These are phyloP conservation scores for Begonia masoniana DNA, from an alignment of 306 rosid genomes.

Conservation along the genomic window DNA sequence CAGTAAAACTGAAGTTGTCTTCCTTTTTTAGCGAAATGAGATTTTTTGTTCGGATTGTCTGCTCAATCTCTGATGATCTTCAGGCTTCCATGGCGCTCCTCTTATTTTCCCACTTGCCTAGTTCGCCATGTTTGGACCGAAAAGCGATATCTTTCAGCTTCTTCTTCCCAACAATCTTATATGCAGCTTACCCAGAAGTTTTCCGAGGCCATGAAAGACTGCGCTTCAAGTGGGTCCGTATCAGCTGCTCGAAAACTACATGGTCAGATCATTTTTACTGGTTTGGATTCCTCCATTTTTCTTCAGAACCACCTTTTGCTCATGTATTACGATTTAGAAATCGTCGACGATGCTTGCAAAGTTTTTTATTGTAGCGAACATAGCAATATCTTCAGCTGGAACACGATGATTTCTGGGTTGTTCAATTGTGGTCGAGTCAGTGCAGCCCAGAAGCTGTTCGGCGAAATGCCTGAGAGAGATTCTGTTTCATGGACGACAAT, in stretches of 20 bases:
- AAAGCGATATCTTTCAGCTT: not conserved
- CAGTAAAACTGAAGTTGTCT: no score
- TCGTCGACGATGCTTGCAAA: conserved; percentile 23
- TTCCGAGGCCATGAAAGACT: conserved; percentile 43
- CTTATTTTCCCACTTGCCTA: no score
- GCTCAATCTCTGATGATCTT: no score
- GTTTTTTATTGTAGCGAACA: conserved; percentile 19
- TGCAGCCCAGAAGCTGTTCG: conserved; percentile 32
- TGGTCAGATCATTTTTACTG: conserved; percentile 42
- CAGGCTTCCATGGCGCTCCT: no score
- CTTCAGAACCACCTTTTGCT: conserved; percentile 47
- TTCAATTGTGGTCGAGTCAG: conserved; percentile 22
- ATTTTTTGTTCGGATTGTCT: no score
- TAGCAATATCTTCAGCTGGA: conserved; percentile 37
- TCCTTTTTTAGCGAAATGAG: no score
- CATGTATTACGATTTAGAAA: conserved; percentile 32
- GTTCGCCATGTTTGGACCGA: no score
- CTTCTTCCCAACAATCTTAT: conserved; percentile 19
- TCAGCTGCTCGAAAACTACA: conserved; percentile 34
- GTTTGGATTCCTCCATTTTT: conserved; percentile 37
- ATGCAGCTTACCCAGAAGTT: conserved; percentile 38
- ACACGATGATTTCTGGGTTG: conserved; percentile 32
- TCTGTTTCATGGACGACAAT: conserved; percentile 50
- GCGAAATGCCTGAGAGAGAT: conserved; percentile 43
- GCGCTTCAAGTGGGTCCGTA: conserved; percentile 21